Evolutionary conservation across 257 asterid species (phyloP).

Genomic region (Ballota nigra): DNA sequence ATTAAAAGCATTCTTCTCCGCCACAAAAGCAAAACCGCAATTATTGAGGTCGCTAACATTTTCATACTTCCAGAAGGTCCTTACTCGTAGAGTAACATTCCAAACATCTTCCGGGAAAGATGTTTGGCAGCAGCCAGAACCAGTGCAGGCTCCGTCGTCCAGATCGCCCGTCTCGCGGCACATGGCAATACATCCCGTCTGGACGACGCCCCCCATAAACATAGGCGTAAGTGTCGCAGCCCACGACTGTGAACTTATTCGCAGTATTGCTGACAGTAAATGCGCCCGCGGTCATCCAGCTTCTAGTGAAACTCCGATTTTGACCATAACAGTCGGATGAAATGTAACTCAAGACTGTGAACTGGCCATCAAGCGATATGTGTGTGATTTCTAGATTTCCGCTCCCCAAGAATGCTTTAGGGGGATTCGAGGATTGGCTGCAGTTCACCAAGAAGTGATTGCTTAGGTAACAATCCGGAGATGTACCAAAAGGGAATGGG

Average conservation of each 20-base stretch:
- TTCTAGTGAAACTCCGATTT: accelerated
- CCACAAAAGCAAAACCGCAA: slow-evolving; percentile 34
- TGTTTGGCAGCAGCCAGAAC: slow-evolving; percentile 38
- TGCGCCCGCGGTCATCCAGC: neutral
- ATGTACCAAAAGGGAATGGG: neutral
- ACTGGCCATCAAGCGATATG: slow-evolving; percentile 27
- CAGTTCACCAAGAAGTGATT: neutral
- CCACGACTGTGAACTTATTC: slow-evolving; percentile 28
- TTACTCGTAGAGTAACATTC: neutral
- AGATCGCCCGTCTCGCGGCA: slow-evolving; percentile 7
- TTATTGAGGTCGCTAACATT: neutral
- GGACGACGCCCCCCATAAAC: neutral
- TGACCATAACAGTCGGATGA: slow-evolving; percentile 16
- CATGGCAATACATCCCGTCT: slow-evolving; percentile 20
- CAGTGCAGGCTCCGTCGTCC: slow-evolving; percentile 20
- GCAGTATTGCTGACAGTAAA: slow-evolving; percentile 17
- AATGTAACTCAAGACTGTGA: neutral
- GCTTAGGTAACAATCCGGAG: neutral
- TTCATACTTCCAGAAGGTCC: neutral
- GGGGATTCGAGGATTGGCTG: neutral
- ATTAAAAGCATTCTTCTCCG: slow-evolving; percentile 8
- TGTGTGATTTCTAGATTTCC: neutral
- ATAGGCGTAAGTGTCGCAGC: slow-evolving; percentile 17
- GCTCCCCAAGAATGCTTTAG: neutral
- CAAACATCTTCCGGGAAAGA: slow-evolving; percentile 16